Percentiles rank a stretch among this genome's conserved stretches.
These are phyloP conservation scores for Trichomonas gallinae DNA, from an alignment of 208 protist genomes.

Conservation along the genomic window DNA sequence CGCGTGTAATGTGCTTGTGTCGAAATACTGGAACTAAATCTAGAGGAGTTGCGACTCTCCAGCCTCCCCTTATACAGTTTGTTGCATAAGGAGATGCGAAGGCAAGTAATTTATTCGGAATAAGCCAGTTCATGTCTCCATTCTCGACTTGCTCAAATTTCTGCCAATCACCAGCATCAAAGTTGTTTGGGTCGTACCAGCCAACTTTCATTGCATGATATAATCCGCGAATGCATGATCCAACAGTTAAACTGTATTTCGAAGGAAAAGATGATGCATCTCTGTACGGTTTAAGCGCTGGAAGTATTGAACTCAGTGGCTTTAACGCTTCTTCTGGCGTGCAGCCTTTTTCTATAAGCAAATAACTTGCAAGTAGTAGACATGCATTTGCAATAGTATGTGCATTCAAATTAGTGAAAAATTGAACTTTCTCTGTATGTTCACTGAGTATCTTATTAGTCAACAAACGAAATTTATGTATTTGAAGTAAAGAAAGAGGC, in stretches of 20 bases:
- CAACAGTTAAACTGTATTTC: constrained; percentile 54
- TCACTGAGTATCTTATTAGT: neutral
- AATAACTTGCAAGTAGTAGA: neutral
- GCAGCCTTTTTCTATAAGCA: neutral
- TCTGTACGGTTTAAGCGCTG: constrained; percentile 53
- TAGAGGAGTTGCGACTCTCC: neutral
- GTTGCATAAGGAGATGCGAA: constrained; percentile 55
- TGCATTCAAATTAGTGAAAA: neutral
- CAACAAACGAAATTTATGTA: neutral
- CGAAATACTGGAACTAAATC: neutral
- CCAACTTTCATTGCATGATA: constrained; percentile 49
- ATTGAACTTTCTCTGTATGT: neutral
- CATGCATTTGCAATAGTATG: neutral
- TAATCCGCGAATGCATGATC: constrained; percentile 59
- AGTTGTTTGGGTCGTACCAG: constrained; percentile 57
- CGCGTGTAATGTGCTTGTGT: neutral
- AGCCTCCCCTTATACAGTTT: neutral
- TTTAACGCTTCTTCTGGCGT: neutral
- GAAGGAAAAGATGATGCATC: constrained; percentile 66
- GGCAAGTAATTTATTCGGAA: constrained; percentile 71
- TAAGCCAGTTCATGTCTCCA: constrained; percentile 77
- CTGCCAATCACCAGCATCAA: constrained; percentile 66
- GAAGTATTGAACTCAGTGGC: neutral
- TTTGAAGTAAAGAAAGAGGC: neutral
- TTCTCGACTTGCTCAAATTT: constrained; percentile 63